Evolutionary conservation across 179 eudicot species (phyloP), one percentile per base, ranked within the genome.

Genomic region (Beta macrorhiza): DNA sequence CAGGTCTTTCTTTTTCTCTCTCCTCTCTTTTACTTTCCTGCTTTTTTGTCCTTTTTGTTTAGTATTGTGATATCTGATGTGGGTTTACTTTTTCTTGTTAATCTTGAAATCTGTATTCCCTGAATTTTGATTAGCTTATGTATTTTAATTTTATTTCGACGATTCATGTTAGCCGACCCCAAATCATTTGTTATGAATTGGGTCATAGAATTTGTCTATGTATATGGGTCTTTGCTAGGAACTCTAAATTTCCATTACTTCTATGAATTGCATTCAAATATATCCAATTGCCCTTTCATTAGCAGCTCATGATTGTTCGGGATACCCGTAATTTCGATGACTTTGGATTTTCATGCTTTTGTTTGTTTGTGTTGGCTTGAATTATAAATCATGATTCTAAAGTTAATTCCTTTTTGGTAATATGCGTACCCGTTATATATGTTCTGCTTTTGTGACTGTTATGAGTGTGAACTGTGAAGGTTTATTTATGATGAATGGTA

Each of bases 1-100:
- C 99, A 96, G 99, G 98, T 94, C 1, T 51, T 14, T 67, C 51
- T 52, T 29, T 25, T 16, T 83, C 7, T 7, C n/a, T 52, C 52
- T 5, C 0, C 58, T 8, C 14, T 22, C 61, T 11, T 58, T 59
- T 14, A 13, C 42, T 37, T 37, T 37, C 42, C 42, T 37, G 42
- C 42, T 13, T 0, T 55, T 76, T 71, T 8, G 1, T 20, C 12
- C 17, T 69, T 59, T 79, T 62, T 65, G 64, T 29, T 71, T 61
- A 1, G 20, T 52, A 10, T 74, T 53, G 42, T 37, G 4, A 37
- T 2, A 2, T 37, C 3, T 78, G 44, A 8, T 76, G 70, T 63
- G 52, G 42, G 25, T 59, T 22, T 49, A 22, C 16, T 22, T 20
- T 15, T 25, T 37, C 42, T 29, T 37, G 79, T 16, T 0, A 64